These are phyloP conservation scores for Aureobasidium zeae DNA, from an alignment of 2,329 filamentous ascomycete species.

Conservation along the genomic window DNA sequence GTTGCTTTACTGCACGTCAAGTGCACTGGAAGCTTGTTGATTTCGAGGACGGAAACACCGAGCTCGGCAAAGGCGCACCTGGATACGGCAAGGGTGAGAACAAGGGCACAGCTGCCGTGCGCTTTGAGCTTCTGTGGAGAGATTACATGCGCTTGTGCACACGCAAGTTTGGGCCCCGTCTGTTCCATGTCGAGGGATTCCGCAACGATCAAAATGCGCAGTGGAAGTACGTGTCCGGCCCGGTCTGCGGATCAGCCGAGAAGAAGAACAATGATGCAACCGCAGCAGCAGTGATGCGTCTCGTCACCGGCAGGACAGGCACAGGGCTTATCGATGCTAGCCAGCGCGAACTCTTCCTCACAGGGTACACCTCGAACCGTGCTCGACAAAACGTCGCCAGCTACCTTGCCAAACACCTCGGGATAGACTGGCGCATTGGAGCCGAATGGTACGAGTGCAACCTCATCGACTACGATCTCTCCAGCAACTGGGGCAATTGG, in stretches of 20 bases:
- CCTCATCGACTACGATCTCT: slow-evolving; percentile 66
- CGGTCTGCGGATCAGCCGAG: slow-evolving; percentile 24
- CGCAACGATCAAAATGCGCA: slow-evolving; percentile 34
- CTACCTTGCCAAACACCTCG: slow-evolving; percentile 63
- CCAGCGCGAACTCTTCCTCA: slow-evolving; percentile 63
- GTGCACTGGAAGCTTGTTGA: slow-evolving; percentile 57
- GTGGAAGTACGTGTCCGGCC: slow-evolving; percentile 29
- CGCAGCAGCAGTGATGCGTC: slow-evolving; percentile 40
- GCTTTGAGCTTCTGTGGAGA: slow-evolving; percentile 67
- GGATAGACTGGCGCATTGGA: slow-evolving; percentile 70
- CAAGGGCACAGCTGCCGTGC: slow-evolving; percentile 57
- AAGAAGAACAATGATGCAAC: slow-evolving; percentile 34
- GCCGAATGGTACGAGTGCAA: slow-evolving; percentile 75
- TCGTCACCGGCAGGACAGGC: slow-evolving; percentile 60
- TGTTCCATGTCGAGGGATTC: slow-evolving; percentile 60
- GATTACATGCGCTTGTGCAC: slow-evolving; percentile 75
- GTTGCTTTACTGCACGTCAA: slow-evolving; percentile 63
- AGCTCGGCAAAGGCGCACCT: slow-evolving; percentile 26
- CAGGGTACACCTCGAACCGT: slow-evolving; percentile 69
- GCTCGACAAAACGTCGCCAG: slow-evolving; percentile 68
- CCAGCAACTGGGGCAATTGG: slow-evolving; percentile 62
- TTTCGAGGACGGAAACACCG: slow-evolving; percentile 55
- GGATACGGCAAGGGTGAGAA: slow-evolving; percentile 65
- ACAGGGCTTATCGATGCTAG: slow-evolving; percentile 70
- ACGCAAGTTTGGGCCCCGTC: slow-evolving; percentile 55